Conservation (phyloP, 345 rosid species). For the Pugionium cornutum region DNA sequence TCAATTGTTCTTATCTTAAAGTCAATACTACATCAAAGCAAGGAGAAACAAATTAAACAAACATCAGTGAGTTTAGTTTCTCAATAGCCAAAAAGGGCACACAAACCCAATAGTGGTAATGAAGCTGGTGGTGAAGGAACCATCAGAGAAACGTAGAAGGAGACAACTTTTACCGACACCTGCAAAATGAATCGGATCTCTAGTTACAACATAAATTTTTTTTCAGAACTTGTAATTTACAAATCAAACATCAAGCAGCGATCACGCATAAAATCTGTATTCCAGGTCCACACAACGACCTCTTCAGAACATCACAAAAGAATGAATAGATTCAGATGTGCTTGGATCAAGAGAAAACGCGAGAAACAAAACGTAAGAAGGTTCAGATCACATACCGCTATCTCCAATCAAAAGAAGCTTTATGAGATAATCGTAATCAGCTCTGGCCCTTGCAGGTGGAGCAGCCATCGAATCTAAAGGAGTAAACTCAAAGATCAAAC, state of each 20-base stretch:
- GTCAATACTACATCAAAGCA: constrained; percentile 52
- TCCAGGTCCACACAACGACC: no score
- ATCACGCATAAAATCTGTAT: no score
- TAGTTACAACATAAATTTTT: no score
- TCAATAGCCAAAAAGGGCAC: not conserved
- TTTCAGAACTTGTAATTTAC: no score
- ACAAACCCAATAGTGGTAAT: constrained; percentile 78
- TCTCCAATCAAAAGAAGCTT: constrained; percentile 82
- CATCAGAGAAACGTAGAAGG: constrained; percentile 79
- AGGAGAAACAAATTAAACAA: not conserved
- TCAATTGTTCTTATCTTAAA: constrained; percentile 82
- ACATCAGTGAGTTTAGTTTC: not conserved
- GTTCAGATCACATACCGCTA: constrained; percentile 50
- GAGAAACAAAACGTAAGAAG: constrained; percentile 14
- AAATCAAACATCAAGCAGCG: no score
- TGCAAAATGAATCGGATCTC: no score
- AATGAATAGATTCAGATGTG: constrained; percentile 3
- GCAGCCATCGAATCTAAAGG: constrained; percentile 59
- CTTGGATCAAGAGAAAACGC: constrained; percentile 2
- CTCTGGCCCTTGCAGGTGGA: constrained; percentile 73
- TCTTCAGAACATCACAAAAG: no score
- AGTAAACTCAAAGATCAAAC: constrained; percentile 22
- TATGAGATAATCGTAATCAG: constrained; percentile 78
- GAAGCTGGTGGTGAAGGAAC: constrained; percentile 84
- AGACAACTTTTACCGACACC: constrained; percentile 45